These are phyloP conservation scores for Amphibolis antarctica DNA, from an alignment of 106 monocot genomes.

Conservation along the genomic window DNA sequence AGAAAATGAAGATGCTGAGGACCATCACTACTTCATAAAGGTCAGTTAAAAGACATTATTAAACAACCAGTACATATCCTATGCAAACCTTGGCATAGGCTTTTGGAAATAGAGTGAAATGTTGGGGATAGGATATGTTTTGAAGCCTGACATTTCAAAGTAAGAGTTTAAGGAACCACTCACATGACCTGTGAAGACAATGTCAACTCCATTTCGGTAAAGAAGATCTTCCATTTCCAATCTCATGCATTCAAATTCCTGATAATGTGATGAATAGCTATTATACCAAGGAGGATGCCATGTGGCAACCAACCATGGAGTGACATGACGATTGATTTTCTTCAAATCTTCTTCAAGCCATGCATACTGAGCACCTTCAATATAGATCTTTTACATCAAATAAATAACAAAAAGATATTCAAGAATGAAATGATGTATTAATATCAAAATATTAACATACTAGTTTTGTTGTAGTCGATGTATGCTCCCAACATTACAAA, in stretches of 20 bases:
- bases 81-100: too few relatives aligned
- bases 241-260: conserved; percentile 93
- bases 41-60: too few relatives aligned
- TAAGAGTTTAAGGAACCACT: conserved; percentile 9
- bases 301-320: conserved; percentile 84
- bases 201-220: conserved; percentile 56
- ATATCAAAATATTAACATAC: conserved; percentile 18
- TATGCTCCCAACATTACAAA: conserved; percentile 90
- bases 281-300: conserved; percentile 97
- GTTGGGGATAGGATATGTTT: neutral
- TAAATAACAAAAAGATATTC: neutral
- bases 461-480: conserved; percentile 60
- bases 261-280: conserved; percentile 84
- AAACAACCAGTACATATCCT: too few relatives aligned
- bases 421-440: neutral
- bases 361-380: conserved; percentile 58
- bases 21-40: too few relatives aligned
- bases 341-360: conserved; percentile 59
- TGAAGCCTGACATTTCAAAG: neutral
- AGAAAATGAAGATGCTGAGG: too few relatives aligned
- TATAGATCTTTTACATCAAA: neutral
- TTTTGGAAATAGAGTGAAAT: neutral
- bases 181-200: conserved; percentile 86
- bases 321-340: conserved; percentile 33
- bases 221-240: conserved; percentile 75